These are phyloP conservation scores for Daldinia childiae DNA, from an alignment of 495 filamentous ascomycete genomes.

Conservation along the genomic window DNA sequence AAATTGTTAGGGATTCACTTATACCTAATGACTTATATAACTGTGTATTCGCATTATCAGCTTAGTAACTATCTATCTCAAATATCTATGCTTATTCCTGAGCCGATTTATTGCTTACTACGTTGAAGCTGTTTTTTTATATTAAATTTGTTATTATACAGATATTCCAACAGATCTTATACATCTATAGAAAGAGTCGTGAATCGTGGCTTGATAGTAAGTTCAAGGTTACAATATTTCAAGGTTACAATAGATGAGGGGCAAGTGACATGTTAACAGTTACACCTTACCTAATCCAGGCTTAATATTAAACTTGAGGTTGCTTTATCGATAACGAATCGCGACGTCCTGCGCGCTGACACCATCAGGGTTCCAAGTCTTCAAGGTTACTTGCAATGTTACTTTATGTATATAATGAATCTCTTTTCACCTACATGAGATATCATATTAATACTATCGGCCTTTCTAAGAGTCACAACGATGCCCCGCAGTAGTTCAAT, in stretches of 20 bases:
- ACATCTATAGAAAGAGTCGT: too few relatives aligned
- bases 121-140: too few relatives aligned
- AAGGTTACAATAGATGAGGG: neutral
- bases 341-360: neutral
- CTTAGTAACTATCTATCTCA: too few relatives aligned
- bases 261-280: neutral
- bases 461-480: neutral
- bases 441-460: neutral
- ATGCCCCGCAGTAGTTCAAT: conserved; percentile 9
- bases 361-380: neutral
- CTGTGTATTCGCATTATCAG: too few relatives aligned
- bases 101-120: too few relatives aligned
- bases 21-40: too few relatives aligned
- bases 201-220: neutral
- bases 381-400: neutral
- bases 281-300: neutral
- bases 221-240: neutral
- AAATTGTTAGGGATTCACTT: neutral
- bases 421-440: neutral
- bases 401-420: too few relatives aligned
- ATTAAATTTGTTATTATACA: too few relatives aligned
- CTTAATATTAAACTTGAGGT: neutral
- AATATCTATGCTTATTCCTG: too few relatives aligned
- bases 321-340: conserved; percentile 7
- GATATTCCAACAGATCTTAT: too few relatives aligned